Conservation (phyloP, 2,329 filamentous ascomycete species). For the Dothideomycetidae sp. region DNA sequence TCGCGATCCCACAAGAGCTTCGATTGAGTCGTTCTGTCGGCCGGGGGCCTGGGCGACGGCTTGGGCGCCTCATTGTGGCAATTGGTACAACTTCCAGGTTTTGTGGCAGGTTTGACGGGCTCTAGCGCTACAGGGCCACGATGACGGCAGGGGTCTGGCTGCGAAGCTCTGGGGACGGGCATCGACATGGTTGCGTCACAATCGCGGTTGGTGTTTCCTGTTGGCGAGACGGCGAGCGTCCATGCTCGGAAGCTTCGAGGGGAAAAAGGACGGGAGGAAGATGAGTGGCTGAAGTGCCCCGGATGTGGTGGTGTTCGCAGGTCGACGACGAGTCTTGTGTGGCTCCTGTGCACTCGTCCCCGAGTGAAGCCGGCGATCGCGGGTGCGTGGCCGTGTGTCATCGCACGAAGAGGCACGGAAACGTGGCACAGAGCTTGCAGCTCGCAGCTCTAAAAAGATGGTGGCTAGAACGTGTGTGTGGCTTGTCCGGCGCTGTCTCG, state of each 20-base stretch:
- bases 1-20: neutral
- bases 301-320: too few species aligned
- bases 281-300: constrained; percentile 2
- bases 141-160: neutral
- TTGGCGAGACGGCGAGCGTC: neutral
- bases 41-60: too few species aligned
- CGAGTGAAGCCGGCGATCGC: neutral
- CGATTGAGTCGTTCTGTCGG: neutral
- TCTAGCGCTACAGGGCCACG: neutral
- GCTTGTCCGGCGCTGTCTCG: constrained; percentile 1
- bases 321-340: too few species aligned
- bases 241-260: neutral
- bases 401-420: too few species aligned
- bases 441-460: too few species aligned
- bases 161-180: neutral
- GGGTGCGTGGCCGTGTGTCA: too few species aligned
- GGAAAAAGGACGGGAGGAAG: constrained; percentile 1
- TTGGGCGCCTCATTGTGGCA: neutral
- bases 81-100: neutral
- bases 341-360: neutral
- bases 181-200: constrained; percentile 8
- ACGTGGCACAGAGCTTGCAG: constrained; percentile 3
- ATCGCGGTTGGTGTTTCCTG: neutral
- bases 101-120: neutral
- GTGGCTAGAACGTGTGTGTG: constrained; percentile 3